Evolutionary conservation across 73 alveolate genomes (phyloP), one percentile per base, ranked within the genome.

Genomic region (Blepharisma stoltei): DNA sequence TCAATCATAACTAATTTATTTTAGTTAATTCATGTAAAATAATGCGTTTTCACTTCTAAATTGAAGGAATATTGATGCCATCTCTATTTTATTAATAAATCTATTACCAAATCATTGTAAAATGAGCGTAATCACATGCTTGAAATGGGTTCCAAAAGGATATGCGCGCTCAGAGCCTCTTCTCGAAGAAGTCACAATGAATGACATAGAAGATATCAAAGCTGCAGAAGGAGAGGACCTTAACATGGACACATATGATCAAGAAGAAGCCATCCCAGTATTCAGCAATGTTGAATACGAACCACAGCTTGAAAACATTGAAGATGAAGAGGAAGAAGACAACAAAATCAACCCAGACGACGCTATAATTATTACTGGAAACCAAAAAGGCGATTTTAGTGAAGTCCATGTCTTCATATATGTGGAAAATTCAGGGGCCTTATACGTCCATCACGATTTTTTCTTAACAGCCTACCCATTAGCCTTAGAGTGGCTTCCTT

Each of bases 371-470:
- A 95, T 96, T 4, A 94, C 98, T 41, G 99, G 55, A 38, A 45
- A 53, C 94, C 96, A 67, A 98, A 83, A 96, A 77, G 92, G 90
- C 67, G 98, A 96, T 66, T 96, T 88, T 86, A 90, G 97, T 27
- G 88, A 90, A 60, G 86, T 96, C 27, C 98, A 96, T 83, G 93
- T 96, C 11, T 95, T 89, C 83, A 79, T 96, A 23, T 96, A 92
- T 81, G 99, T 94, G 55, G 98, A 96, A 81, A 89, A 92, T 73
- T 88, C 93, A 53, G 83, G 93, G 68, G 89, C 94, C 83, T 78
- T 96, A 67, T 96, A 86, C 71, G 99, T 96, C 47, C 99, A 96
- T 75, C 99, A 96, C 78, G 99, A 96, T 45, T 94, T 96, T 53
- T 86, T 87, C 80, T 85, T 95, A 25, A 80, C 97, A 11, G 91